phyloP scores from a whole-genome alignment of 2,329 filamentous ascomycete species.

The Colletotrichum musicola region DNA sequence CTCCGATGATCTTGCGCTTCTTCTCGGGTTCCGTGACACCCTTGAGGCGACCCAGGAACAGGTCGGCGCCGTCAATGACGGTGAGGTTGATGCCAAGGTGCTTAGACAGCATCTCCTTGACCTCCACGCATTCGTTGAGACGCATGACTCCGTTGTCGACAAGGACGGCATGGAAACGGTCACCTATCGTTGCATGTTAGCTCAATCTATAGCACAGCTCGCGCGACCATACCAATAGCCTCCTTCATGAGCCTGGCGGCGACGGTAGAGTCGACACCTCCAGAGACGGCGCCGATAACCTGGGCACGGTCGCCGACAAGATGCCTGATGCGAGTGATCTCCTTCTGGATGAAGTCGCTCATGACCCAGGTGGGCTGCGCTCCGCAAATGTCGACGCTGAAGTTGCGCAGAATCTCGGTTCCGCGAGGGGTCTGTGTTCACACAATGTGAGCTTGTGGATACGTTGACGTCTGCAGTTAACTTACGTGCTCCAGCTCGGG shows the following conservation, averaged over 20 bases:
- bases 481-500: conserved; percentile 73
- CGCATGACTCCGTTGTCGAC: conserved; percentile 71
- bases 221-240: conserved; percentile 70
- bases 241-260: conserved; percentile 87
- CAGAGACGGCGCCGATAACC: conserved; percentile 72
- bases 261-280: conserved; percentile 92
- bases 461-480: not conserved
- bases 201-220: not conserved
- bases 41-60: conserved; percentile 81
- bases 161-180: conserved; percentile 82
- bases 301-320: conserved; percentile 86
- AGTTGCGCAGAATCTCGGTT: conserved; percentile 81
- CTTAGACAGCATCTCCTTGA: conserved; percentile 82
- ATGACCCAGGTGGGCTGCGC: conserved; percentile 86
- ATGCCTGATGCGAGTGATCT: conserved; percentile 83
- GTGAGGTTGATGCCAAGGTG: conserved; percentile 92
- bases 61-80: conserved; percentile 82
- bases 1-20: conserved; percentile 93
- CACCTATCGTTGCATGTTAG: conserved; percentile 50
- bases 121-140: conserved; percentile 84
- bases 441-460: conserved; percentile 48
- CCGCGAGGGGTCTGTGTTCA: conserved; percentile 74
- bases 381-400: conserved; percentile 84
- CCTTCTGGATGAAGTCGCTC: conserved; percentile 83
- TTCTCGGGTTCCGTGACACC: conserved; percentile 85